phyloP scores from a whole-genome alignment of 495 filamentous ascomycete species.

The Rusavskia elegans region DNA sequence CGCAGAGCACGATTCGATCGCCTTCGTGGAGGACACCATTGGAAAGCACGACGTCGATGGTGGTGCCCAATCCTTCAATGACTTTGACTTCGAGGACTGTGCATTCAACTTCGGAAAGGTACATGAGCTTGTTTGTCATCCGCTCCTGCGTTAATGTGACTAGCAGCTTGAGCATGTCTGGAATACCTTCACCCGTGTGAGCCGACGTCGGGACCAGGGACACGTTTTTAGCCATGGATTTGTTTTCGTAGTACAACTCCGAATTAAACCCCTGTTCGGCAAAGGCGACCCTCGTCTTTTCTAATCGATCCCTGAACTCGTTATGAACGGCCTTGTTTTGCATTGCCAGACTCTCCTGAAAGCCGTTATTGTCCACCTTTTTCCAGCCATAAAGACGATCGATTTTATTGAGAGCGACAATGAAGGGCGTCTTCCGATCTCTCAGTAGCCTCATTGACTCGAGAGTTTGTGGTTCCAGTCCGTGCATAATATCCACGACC shows the following conservation, averaged over 20 bases:
- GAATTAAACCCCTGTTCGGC: slow-evolving; percentile 96
- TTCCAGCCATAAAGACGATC: slow-evolving; percentile 99
- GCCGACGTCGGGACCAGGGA: slow-evolving; percentile 94
- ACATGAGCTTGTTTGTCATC: slow-evolving; percentile 97
- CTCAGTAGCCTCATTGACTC: slow-evolving; percentile 92
- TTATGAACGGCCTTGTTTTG: slow-evolving; percentile 91
- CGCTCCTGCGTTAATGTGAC: slow-evolving; percentile 85
- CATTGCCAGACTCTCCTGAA: slow-evolving; percentile 74
- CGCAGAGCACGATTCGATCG: slow-evolving; percentile 87
- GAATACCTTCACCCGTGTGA: slow-evolving; percentile 95
- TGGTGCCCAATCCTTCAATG: slow-evolving; percentile 96
- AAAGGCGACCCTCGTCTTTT: slow-evolving; percentile 85
- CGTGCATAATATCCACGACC: slow-evolving; percentile 99
- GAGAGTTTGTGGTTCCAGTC: slow-evolving; percentile 91
- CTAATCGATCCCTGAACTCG: slow-evolving; percentile 83
- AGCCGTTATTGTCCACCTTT: slow-evolving; percentile 94
- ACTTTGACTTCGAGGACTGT: slow-evolving; percentile 98
- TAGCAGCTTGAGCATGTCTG: slow-evolving; percentile 96
- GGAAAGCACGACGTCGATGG: slow-evolving; percentile 92
- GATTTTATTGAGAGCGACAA: slow-evolving; percentile 98
- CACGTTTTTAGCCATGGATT: slow-evolving; percentile 83
- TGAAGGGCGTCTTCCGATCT: slow-evolving; percentile 93
- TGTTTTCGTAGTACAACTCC: slow-evolving; percentile 93
- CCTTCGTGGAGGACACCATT: slow-evolving; percentile 94
- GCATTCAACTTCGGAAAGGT: slow-evolving; percentile 90